Base-by-base conservation (phyloP, 208 protist genomes). In the Leishmania mexicana region DNA sequence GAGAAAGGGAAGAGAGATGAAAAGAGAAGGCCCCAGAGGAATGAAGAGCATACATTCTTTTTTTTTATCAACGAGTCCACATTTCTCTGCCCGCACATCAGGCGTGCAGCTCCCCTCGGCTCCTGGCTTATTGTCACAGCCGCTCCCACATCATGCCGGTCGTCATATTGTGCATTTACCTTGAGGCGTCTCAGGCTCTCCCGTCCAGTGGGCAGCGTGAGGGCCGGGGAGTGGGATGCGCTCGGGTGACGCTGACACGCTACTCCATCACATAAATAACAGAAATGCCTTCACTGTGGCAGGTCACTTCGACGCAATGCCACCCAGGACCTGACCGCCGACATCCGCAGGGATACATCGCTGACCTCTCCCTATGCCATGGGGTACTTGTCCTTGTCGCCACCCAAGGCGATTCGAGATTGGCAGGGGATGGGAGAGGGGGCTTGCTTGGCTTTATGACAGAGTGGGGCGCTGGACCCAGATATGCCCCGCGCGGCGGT, bases 11-110 rank as follows among this genome's bases (percentile, higher is more conserved):
- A 42, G 51, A 82, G 45, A 70, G 28, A 47, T 3, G 17, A 53
- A 77, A n/a, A 24, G 70, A 76, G 38, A 75, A 51, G 47, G 38
- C 11, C n/a, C 75, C 11, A 64, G 19, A 81, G 35, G 40, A 65
- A 62, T 24, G 53, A 65, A 11, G 53, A 31, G 15, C 2, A 21
- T n/a, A 54, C 51, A 54, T 54, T 54, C 21, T 54, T 0, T 6
- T 54, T 21, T 21, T 49, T 13, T 11, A 54, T 54, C 51, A 54
- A 21, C 17, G 4, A 54, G 51, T 54, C 17, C 51, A 21, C 15
- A 19, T 21, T 21, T 54, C 51, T 6, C 51, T 13, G 17, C 51
- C 17, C 2, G 17, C 3, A 54, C 51, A 21, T 54, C 51, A 6
- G 15, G 15, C 2, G 51, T 5, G 17, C 51, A 54, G 21, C 15